phyloP scores from a whole-genome alignment of 768 basidiomycete genomes.

The Cyclocybe aegerita region DNA sequence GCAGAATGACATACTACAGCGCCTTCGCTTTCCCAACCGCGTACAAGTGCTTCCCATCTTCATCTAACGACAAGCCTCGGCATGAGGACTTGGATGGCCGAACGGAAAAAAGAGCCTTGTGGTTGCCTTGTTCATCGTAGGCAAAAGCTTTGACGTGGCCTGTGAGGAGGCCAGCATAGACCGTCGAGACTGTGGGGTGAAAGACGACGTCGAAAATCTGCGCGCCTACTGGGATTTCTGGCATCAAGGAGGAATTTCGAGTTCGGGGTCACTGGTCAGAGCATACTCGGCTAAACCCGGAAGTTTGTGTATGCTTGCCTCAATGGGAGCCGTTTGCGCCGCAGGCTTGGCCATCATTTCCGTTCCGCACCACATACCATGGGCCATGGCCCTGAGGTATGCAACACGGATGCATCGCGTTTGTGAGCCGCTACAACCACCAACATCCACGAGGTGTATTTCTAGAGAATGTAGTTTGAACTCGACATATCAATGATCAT shows the following conservation, averaged over 20 bases:
- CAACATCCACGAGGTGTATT: not conserved
- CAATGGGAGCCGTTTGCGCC: slow-evolving; percentile 4
- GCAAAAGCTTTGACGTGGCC: slow-evolving; percentile 81
- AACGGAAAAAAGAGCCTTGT: slow-evolving; percentile 56
- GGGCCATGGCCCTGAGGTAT: too few relatives aligned
- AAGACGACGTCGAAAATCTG: slow-evolving; percentile 92
- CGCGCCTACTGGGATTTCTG: slow-evolving; percentile 66
- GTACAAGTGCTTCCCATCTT: slow-evolving; percentile 69
- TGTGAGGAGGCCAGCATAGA: slow-evolving; percentile 78
- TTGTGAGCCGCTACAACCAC: too few relatives aligned
- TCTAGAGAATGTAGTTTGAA: not conserved
- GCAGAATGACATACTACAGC: slow-evolving; percentile 58
- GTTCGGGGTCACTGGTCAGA: slow-evolving; percentile 3
- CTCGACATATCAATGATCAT: slow-evolving; percentile 17
- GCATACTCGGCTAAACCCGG: slow-evolving; percentile 15
- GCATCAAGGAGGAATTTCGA: slow-evolving; percentile 31
- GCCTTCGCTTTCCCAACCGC: slow-evolving; percentile 81
- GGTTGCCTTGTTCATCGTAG: slow-evolving; percentile 71
- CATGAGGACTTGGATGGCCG: slow-evolving; percentile 84
- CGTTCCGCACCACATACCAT: not conserved
- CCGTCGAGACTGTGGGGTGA: slow-evolving; percentile 69
- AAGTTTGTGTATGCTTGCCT: slow-evolving; percentile 15
- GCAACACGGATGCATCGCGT: too few relatives aligned
- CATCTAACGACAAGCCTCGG: slow-evolving; percentile 66
- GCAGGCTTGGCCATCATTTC: not conserved